Conservation (phyloP, 2,329 filamentous ascomycete species). For the Alternaria alternata region DNA sequence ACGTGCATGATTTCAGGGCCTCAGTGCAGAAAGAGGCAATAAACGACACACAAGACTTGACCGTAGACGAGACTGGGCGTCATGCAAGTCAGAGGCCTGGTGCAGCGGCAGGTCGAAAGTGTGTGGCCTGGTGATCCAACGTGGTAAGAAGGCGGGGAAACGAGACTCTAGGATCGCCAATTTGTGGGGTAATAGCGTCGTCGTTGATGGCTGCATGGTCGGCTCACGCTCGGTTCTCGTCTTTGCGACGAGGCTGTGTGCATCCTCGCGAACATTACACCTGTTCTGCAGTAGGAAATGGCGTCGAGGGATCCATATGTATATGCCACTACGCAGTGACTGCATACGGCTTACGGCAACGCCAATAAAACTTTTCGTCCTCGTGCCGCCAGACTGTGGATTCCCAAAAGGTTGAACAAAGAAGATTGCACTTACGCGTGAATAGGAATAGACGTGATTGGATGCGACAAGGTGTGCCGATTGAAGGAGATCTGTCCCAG, state of each 20-base stretch:
- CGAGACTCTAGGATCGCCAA: slow-evolving; percentile 41
- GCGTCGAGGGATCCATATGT: slow-evolving; percentile 15
- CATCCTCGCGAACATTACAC: slow-evolving; percentile 23
- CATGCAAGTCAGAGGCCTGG: slow-evolving; percentile 46
- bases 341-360: slow-evolving; percentile 25
- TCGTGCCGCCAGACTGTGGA: slow-evolving; percentile 28
- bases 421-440: neutral
- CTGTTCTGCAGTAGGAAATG: slow-evolving; percentile 19
- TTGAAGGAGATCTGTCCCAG: neutral
- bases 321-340: slow-evolving; percentile 13
- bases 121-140: slow-evolving; percentile 37
- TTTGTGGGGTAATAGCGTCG: slow-evolving; percentile 50
- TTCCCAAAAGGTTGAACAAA: neutral
- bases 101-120: slow-evolving; percentile 27
- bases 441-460: neutral
- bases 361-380: slow-evolving; percentile 32
- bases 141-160: slow-evolving; percentile 48
- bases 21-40: slow-evolving; percentile 29
- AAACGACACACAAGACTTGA: slow-evolving; percentile 22
- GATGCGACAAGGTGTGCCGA: slow-evolving; percentile 7
- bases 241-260: slow-evolving; percentile 39
- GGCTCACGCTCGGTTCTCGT: slow-evolving; percentile 32
- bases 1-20: slow-evolving; percentile 29
- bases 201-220: slow-evolving; percentile 31
- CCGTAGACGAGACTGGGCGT: slow-evolving; percentile 37